These are phyloP conservation scores for Stagonosporopsis cucurbitacearum DNA, from an alignment of 2,329 filamentous ascomycete species.

Conservation along the genomic window DNA sequence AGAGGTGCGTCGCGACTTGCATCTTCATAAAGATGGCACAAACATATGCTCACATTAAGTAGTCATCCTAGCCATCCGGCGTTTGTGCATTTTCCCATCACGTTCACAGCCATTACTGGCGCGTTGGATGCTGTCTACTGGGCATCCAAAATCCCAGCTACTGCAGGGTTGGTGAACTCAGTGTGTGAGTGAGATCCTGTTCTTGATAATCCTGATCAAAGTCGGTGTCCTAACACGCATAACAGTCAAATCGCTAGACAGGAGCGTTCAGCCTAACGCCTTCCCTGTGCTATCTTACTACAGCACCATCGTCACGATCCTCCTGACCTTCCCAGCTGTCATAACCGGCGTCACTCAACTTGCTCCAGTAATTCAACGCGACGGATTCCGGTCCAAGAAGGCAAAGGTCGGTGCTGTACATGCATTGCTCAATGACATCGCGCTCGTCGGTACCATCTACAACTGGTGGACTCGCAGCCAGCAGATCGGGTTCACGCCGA, in stretches of 20 bases:
- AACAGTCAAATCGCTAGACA: slow-evolving; percentile 41
- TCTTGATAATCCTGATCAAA: neutral
- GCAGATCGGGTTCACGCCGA: slow-evolving; percentile 45
- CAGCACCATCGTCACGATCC: slow-evolving; percentile 51
- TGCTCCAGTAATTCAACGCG: slow-evolving; percentile 51
- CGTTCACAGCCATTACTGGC: slow-evolving; percentile 53
- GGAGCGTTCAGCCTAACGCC: slow-evolving; percentile 36
- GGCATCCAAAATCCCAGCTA: slow-evolving; percentile 42
- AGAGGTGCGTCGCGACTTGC: slow-evolving; percentile 1
- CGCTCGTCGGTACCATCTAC: slow-evolving; percentile 48
- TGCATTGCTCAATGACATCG: slow-evolving; percentile 52
- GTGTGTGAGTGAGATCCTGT: slow-evolving; percentile 21
- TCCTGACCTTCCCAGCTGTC: slow-evolving; percentile 43
- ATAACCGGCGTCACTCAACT: slow-evolving; percentile 47
- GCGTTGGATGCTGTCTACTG: slow-evolving; percentile 51
- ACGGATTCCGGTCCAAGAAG: slow-evolving; percentile 52
- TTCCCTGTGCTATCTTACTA: slow-evolving; percentile 54
- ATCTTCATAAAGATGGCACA: neutral
- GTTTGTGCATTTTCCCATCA: slow-evolving; percentile 56
- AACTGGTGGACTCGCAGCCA: slow-evolving; percentile 53
- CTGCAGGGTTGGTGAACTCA: slow-evolving; percentile 40
- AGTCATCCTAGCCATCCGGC: slow-evolving; percentile 56
- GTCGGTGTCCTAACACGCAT: neutral
- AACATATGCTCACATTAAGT: slow-evolving; percentile 4
- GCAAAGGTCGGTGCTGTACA: slow-evolving; percentile 53